Evolutionary conservation across 805 yeast genomes (phyloP).

Genomic region (Kurtzmaniella cleridarum): DNA sequence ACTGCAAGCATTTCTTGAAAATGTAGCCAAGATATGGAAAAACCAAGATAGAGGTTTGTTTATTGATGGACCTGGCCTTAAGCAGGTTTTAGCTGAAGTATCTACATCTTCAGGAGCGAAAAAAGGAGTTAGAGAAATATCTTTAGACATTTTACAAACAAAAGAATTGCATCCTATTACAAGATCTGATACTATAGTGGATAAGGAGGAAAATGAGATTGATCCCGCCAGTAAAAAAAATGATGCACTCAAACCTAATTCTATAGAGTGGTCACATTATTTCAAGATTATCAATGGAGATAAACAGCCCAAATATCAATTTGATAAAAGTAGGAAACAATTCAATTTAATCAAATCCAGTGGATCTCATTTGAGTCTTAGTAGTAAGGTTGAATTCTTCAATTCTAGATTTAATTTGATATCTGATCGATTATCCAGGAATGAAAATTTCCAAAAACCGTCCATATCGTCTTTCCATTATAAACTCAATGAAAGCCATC

Average conservation of each 20-base stretch:
- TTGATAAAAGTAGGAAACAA: slow-evolving; percentile 58
- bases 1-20: slow-evolving; percentile 64
- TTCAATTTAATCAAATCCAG: slow-evolving; percentile 36
- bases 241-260: slow-evolving; percentile 9
- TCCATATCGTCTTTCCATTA: slow-evolving; percentile 40
- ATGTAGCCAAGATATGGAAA: slow-evolving; percentile 79
- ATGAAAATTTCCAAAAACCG: slow-evolving; percentile 63
- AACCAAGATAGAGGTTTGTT: slow-evolving; percentile 84
- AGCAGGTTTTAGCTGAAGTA: slow-evolving; percentile 59
- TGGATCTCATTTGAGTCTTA: not conserved
- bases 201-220: slow-evolving; percentile 5
- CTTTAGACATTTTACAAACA: not conserved
- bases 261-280: slow-evolving; percentile 58
- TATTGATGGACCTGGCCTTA: slow-evolving; percentile 68
- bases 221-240: slow-evolving; percentile 12
- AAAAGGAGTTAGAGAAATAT: not conserved
- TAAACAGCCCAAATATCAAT: slow-evolving; percentile 59
- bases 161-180: slow-evolving; percentile 2
- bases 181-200: slow-evolving; percentile 20
- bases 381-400: slow-evolving; percentile 37
- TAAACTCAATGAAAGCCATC: slow-evolving; percentile 14
- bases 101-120: not conserved
- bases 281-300: slow-evolving; percentile 61
- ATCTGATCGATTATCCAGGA: slow-evolving; percentile 67
- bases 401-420: slow-evolving; percentile 55